A percentile compares a stretch with the other conserved stretches of the same genome.
phyloP scores from a whole-genome alignment of 768 basidiomycete species.

The Fomitopsis pulvina region DNA sequence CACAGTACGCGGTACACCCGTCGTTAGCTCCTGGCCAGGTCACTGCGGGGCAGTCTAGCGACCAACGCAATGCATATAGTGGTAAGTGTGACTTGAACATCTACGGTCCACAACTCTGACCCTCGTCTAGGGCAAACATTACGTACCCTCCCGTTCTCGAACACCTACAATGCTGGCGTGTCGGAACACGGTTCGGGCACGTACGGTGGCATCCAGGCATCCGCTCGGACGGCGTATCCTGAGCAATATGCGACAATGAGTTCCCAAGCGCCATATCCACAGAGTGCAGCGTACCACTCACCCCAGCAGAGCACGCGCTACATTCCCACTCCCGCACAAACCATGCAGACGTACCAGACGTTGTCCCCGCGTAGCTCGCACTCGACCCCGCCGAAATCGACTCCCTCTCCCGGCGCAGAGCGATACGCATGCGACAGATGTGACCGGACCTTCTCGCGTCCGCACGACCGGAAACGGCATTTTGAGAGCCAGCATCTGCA shows the following conservation, averaged over 20 bases:
- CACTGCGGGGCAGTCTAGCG: neutral
- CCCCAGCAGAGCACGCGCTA: conserved; percentile 8
- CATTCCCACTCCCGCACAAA: conserved; percentile 16
- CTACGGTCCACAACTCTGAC: neutral
- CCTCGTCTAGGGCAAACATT: conserved; percentile 6
- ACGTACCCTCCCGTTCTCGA: conserved; percentile 12
- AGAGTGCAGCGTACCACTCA: neutral
- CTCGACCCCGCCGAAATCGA: conserved; percentile 4
- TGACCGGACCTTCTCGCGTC: conserved; percentile 72
- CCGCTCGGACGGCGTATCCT: conserved; percentile 3
- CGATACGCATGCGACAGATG: conserved; percentile 69
- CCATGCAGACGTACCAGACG: conserved; percentile 11
- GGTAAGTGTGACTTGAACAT: neutral
- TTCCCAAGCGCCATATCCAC: neutral
- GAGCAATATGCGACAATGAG: conserved; percentile 1
- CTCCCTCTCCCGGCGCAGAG: conserved; percentile 40
- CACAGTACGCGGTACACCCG: neutral
- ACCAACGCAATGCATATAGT: neutral
- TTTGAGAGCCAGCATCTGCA: conserved; percentile 68
- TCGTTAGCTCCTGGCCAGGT: neutral
- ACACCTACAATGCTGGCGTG: neutral
- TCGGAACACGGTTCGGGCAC: too few relatives aligned
- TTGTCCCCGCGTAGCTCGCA: neutral
- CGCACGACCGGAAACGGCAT: conserved; percentile 79
- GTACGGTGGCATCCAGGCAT: neutral